Percentiles rank a stretch among this genome's conserved stretches.
Conservation (phyloP, 768 basidiomycete genomes). For the Gymnopilus junonius region DNA sequence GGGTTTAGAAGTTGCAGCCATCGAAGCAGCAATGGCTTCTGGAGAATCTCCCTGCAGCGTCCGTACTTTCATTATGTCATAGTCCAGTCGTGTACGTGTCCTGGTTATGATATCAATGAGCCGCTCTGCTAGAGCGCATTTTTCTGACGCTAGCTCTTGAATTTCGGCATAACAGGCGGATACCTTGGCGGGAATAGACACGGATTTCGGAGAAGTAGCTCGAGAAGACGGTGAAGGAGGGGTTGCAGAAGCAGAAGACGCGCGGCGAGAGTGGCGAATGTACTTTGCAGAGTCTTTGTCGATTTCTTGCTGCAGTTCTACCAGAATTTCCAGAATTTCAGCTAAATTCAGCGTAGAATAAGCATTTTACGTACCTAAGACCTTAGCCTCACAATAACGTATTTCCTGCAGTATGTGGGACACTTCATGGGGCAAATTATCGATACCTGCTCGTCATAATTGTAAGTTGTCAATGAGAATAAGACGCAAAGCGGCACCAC, state of each 20-base stretch:
- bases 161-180: constrained; percentile 51
- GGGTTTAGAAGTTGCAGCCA: constrained; percentile 17
- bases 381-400: constrained; percentile 46
- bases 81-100: constrained; percentile 52
- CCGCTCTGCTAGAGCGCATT: constrained; percentile 49
- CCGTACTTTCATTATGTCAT: constrained; percentile 51
- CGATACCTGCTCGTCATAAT: constrained; percentile 41
- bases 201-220: constrained; percentile 42
- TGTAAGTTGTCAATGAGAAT: constrained; percentile 1
- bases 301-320: constrained; percentile 56
- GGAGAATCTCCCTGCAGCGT: constrained; percentile 50
- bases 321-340: neutral
- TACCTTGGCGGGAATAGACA: constrained; percentile 45
- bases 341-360: neutral
- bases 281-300: constrained; percentile 53
- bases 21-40: constrained; percentile 28
- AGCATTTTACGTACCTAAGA: constrained; percentile 39
- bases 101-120: constrained; percentile 52
- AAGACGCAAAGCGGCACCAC: constrained; percentile 13
- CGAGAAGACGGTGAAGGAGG: constrained; percentile 32
- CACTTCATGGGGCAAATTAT: constrained; percentile 59
- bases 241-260: constrained; percentile 25
- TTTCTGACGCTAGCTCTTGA: constrained; percentile 48
- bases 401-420: constrained; percentile 58
- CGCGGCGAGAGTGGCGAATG: constrained; percentile 49